A percentile compares a stretch with the other conserved stretches of the same genome.
These are phyloP conservation scores for Nakazawaea wickerhamii DNA, from an alignment of 805 yeast species.

Conservation along the genomic window DNA sequence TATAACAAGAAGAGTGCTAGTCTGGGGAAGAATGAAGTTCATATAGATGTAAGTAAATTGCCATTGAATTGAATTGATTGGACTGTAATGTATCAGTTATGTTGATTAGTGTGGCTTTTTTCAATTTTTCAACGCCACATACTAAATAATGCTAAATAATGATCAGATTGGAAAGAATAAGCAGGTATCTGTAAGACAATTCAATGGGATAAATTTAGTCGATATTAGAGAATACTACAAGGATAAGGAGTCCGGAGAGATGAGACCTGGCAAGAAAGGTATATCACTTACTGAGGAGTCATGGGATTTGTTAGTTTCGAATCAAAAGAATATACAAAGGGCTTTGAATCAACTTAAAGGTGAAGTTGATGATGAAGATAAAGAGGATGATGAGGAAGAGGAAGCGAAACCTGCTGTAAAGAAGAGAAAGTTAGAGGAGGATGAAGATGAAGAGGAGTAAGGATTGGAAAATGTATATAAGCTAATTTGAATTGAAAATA, in stretches of 20 bases:
- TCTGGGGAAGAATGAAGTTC: conserved; percentile 5
- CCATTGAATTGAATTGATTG: no score
- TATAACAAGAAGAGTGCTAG: conserved; percentile 1
- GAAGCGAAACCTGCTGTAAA: conserved; percentile 3
- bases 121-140: neutral
- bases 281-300: conserved; percentile 53
- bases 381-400: conserved; percentile 19
- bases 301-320: conserved; percentile 45
- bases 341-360: conserved; percentile 37
- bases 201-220: conserved; percentile 59
- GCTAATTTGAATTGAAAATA: no score
- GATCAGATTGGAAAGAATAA: conserved; percentile 44
- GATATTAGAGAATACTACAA: conserved; percentile 83
- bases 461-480: no score
- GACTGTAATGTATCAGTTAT: neutral
- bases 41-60: conserved; percentile 12
- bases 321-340: conserved; percentile 40
- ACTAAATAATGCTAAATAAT: neutral
- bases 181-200: conserved; percentile 67
- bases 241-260: conserved; percentile 49
- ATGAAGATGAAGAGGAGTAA: neutral
- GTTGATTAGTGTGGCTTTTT: neutral
- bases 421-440: neutral
- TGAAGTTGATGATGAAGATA: conserved; percentile 19
- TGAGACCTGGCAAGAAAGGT: conserved; percentile 80